These are phyloP conservation scores for Asterophora lycoperdoides DNA, from an alignment of 768 basidiomycete species.

Conservation along the genomic window DNA sequence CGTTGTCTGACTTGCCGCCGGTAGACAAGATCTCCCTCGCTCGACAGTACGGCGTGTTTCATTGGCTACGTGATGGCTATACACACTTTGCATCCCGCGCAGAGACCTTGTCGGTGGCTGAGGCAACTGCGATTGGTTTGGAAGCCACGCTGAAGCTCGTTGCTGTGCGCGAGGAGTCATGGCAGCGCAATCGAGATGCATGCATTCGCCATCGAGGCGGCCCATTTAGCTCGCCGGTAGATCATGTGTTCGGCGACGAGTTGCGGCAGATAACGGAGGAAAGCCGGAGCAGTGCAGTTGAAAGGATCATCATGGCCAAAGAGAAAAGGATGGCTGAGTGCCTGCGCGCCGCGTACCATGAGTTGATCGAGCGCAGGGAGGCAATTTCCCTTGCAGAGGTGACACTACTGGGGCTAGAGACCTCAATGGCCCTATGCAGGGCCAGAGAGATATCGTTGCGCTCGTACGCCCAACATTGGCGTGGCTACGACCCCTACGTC, in stretches of 20 bases:
- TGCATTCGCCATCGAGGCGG: too few relatives aligned
- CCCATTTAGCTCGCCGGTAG: too few relatives aligned
- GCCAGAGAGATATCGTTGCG: not conserved
- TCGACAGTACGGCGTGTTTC: not conserved
- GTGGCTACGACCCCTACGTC: too few relatives aligned
- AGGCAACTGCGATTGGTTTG: constrained; percentile 1
- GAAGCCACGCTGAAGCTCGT: not conserved
- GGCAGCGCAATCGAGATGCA: not conserved
- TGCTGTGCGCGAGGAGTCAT: not conserved
- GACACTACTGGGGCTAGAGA: not conserved
- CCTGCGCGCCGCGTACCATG: constrained; percentile 3
- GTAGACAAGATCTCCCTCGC: not conserved
- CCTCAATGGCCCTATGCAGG: not conserved
- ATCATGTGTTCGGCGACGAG: too few relatives aligned
- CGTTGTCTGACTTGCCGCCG: not conserved
- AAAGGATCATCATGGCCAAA: constrained; percentile 3
- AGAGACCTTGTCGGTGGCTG: constrained; percentile 4
- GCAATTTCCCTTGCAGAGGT: constrained; percentile 5
- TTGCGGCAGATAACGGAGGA: too few relatives aligned
- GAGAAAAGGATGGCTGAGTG: not conserved
- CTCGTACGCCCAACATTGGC: too few relatives aligned
- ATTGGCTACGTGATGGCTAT: constrained; percentile 1
- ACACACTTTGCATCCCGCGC: not conserved
- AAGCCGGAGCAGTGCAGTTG: not conserved
- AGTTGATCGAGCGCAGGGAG: not conserved